Base-by-base conservation (phyloP, 164 flowering plant species). In the Annona cherimola region DNA sequence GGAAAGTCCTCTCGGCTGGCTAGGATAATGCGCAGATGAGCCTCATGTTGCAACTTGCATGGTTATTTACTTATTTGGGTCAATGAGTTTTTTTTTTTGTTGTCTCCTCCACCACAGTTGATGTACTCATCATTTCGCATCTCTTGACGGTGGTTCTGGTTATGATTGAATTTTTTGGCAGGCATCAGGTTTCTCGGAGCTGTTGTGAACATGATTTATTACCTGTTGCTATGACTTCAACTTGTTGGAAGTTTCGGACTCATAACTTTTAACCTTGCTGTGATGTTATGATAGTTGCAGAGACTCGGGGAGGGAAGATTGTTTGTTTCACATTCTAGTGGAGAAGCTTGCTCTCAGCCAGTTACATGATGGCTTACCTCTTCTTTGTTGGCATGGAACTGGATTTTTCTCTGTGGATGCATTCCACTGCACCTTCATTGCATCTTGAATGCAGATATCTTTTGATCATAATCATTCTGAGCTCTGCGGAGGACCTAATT, bases 261-360 rank as follows among this genome's bases (percentile, higher is more conserved):
- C 90, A 87, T 87, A 77, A 84, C 92, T 86, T 63, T 85, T 89
- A 91, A 90, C 90, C 88, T 93, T 91, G 92, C 83, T 91, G 85
- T 92, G 78, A 86, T 94, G 90, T 94, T 90, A 84, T 90, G 89
- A 87, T 79, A 88, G 85, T 87, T 93, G 98, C 98, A 94, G 98
- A 87, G 84, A 86, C 63, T 63, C 64, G n/a, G 62, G 74, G 67
- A 69, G 63, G n/a, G 18, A 60, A 44, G 73, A 61, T 70, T 4
- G 41, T 71, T 63, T 41, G 7, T 42, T 61, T 42, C 66, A 69
- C 62, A 39, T 44, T 35, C 9, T 67, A n/a, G 60, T 66, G 81
- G 78, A 74, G 78, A 43, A 69, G 66, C 35, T 66, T 42, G 20
- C 66, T 42, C 66, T 42, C 39, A 40, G 14, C n/a, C 61, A 26